Evolutionary conservation across 2,329 filamentous ascomycete species (phyloP), one percentile per base, ranked within the genome.

Genomic region (Simplicillium sp.): DNA sequence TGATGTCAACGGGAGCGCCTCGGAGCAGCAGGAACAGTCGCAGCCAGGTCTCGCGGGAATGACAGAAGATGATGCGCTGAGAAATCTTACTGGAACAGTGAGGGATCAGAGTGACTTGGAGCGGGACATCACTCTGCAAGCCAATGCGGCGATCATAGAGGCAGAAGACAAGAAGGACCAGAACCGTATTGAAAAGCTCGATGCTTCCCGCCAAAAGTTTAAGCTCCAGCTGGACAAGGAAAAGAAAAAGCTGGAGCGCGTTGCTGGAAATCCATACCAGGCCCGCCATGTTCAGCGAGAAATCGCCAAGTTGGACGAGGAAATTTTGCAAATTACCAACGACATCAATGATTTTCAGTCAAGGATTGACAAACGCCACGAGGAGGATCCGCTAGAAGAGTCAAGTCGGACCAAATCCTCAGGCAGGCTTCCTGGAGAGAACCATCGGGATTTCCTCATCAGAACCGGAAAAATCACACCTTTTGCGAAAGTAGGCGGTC

Each of bases 381-480:
- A 75, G 43, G 69, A 71, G n/a, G 59, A 55, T 13, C 67, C 67
- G 29, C 60, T 62, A 3, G 61, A 66, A 2, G 65, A 68, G 9
- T 51, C 61, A 1, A 61, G 61, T 15, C 61, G 66, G 28, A 54
- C 57, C 12, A 73, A 72, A 20, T 78, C 73, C 39, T 25, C 20
- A 25, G 71, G 73, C 44, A 78, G 77, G 40, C 63, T 90, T 42
- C 80, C 85, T 2, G 85, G 85, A 45, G 92, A 97, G 65, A 87
- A 77, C 17, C 80, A 87, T 45, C 78, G 89, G 38, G 89, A 95
- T 36, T 98, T 85, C 57, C 74, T 98, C 36, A 92, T 98, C 37
- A 80, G 92, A 20, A 98, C 90, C 0, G 92, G 92, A 46, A 97
- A 97, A 64, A 97, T 98, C 50, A 98, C 92, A 0, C 92, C 92